These are phyloP conservation scores for Nicotiana undulata DNA, from an alignment of 257 asterid species.

Conservation along the genomic window DNA sequence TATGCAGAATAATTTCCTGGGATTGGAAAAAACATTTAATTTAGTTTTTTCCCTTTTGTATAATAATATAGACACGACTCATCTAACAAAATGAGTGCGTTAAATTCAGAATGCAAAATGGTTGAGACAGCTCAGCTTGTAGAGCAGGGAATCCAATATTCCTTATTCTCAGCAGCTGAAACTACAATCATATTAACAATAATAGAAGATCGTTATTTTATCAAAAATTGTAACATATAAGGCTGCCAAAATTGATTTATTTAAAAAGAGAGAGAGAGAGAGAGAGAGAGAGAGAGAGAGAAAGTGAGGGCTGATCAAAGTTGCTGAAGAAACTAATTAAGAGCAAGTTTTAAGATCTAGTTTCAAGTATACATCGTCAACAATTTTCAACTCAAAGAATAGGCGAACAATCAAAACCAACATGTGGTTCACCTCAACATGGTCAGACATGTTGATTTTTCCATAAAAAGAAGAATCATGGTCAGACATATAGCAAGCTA, in stretches of 20 bases:
- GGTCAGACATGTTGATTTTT: too few relatives aligned
- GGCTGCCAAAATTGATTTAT: not conserved
- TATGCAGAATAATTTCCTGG: not conserved
- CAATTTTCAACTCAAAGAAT: not conserved
- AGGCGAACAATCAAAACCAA: not conserved
- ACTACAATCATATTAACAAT: not conserved
- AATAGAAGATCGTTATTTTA: not conserved
- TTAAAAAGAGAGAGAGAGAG: rapidly evolving
- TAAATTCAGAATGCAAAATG: not conserved
- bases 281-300: too few relatives aligned
- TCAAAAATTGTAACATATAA: not conserved
- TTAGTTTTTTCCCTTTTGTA: not conserved
- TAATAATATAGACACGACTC: not conserved
- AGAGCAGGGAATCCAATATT: not conserved
- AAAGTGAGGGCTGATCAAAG: not conserved
- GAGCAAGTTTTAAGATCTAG: not conserved
- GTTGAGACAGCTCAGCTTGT: not conserved
- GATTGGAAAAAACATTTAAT: not conserved
- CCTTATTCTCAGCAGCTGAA: not conserved
- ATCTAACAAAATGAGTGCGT: not conserved
- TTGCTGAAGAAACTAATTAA: not conserved
- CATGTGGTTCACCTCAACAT: not conserved
- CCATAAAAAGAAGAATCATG: too few relatives aligned
- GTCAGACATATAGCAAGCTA: not conserved
- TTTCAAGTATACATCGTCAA: not conserved